Evolutionary conservation across 371 early-diverging fungal genomes (phyloP), one percentile per base, ranked within the genome.

Genomic region (Apophysomyces trapeziformis): DNA sequence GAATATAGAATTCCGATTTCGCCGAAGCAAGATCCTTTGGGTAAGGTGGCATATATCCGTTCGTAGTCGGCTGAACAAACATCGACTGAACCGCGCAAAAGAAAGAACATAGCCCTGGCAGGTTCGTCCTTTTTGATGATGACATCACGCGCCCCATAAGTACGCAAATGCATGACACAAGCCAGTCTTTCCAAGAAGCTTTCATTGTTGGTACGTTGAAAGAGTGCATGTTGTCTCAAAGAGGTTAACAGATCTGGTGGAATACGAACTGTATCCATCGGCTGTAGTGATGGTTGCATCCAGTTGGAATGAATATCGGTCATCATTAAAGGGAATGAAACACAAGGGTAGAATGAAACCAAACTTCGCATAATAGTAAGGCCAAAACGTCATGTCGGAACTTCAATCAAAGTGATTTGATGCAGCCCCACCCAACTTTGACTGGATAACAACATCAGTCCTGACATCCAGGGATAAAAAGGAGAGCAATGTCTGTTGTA

Each of bases 1-100:
- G 90, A 86, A 68, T 91, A 93, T 2, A 95, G 76, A 5, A 95
- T 87, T 0, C 93, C 95, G 36, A 96, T 93, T 67, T 96, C 96
- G 8, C 89, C 89, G 68, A 89, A 87, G 64, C 89, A 92, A n/a
- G 85, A 80, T 47, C 92, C 93, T 58, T 84, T 80, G 0, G 82
- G 77, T 58, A 93, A 72, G 21, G 88, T 91, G 18, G 92, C 90
- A 71, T 88, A 90, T 16, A 89, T 85, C 4, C 89, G 84, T 67
- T 95, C 95, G 43, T 84, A 87, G 61, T 92, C 95, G 46, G 87
- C 86, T 21, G 89, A 87, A 11, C 87, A 87, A 0, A 96, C 95
- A 65, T 88, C 85, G 44, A 96, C 94, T 2, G 84, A 71, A 1
- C 97, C 97, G 14, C 87, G 75, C 9, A 95, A 78, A 43, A 96